Evolutionary conservation across 2,329 filamentous ascomycete genomes (phyloP).

Genomic region (Cercospora sojina): DNA sequence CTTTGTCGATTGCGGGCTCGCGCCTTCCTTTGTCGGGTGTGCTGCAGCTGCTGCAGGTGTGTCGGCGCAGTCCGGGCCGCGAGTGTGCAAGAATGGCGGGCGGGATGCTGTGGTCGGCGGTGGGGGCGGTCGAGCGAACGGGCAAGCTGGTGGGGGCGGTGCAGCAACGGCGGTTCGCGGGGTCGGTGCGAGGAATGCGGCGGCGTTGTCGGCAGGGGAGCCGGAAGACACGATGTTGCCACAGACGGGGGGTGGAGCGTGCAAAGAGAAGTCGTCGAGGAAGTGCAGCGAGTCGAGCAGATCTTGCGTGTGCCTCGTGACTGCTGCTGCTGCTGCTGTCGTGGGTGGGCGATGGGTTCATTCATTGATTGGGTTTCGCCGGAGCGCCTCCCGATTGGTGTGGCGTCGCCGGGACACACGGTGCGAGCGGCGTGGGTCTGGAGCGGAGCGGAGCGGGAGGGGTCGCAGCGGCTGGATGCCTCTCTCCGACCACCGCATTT

Average conservation of each 20-base stretch:
- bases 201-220: neutral
- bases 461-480: neutral
- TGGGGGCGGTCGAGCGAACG: neutral
- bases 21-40: neutral
- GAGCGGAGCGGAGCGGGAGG: too few relatives aligned
- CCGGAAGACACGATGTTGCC: neutral
- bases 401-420: neutral
- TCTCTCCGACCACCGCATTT: too few relatives aligned
- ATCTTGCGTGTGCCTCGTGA: neutral
- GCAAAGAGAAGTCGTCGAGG: neutral
- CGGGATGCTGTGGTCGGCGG: neutral
- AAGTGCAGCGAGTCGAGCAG: neutral
- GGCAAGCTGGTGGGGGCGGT: neutral
- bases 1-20: neutral
- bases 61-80: neutral
- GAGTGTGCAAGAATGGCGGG: neutral
- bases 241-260: neutral
- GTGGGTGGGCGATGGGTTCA: neutral
- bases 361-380: neutral
- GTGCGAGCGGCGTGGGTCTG: neutral
- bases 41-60: neutral
- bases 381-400: neutral
- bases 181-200: neutral
- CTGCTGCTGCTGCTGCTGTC: neutral
- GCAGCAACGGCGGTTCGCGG: neutral